Evolutionary conservation across 352 stramenopile species (phyloP).

Genomic region (Albugo candida): DNA sequence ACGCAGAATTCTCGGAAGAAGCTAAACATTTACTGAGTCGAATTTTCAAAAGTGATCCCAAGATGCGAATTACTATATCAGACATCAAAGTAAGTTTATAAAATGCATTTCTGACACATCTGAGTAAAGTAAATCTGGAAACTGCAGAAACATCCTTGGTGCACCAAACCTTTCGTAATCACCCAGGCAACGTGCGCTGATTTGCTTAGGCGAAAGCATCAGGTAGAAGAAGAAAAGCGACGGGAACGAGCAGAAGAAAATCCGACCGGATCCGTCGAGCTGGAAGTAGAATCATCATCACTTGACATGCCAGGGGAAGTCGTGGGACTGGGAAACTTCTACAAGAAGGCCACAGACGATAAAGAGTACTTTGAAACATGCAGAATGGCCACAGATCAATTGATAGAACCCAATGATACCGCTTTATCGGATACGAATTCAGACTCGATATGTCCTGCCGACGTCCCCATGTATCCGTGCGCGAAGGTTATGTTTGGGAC

Average conservation of each 20-base stretch:
- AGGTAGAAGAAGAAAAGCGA: conserved; percentile 48
- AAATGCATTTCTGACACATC: background rate
- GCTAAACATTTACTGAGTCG: conserved; percentile 50
- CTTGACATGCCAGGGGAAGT: background rate
- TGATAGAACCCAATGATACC: background rate
- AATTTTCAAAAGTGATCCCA: conserved; percentile 50
- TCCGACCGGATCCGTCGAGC: conserved; percentile 18
- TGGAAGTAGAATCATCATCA: conserved; percentile 14
- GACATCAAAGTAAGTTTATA: conserved; percentile 38
- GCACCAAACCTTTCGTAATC: conserved; percentile 23
- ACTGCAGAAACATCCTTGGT: conserved; percentile 33
- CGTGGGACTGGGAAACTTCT: background rate
- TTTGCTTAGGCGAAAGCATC: conserved; percentile 32
- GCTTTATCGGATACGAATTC: background rate
- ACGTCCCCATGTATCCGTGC: conserved; percentile 19
- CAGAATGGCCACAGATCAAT: background rate
- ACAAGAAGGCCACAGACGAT: background rate
- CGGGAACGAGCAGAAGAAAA: conserved; percentile 45
- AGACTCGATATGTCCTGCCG: background rate
- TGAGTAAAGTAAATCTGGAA: background rate
- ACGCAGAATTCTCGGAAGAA: conserved; percentile 42
- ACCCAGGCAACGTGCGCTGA: conserved; percentile 25
- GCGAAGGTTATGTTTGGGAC: conserved; percentile 48
- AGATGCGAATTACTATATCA: conserved; percentile 52
- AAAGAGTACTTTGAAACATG: background rate